Evolutionary conservation across 1,284 basidiomycete genomes (phyloP).

Genomic region (Trametes versicolor): DNA sequence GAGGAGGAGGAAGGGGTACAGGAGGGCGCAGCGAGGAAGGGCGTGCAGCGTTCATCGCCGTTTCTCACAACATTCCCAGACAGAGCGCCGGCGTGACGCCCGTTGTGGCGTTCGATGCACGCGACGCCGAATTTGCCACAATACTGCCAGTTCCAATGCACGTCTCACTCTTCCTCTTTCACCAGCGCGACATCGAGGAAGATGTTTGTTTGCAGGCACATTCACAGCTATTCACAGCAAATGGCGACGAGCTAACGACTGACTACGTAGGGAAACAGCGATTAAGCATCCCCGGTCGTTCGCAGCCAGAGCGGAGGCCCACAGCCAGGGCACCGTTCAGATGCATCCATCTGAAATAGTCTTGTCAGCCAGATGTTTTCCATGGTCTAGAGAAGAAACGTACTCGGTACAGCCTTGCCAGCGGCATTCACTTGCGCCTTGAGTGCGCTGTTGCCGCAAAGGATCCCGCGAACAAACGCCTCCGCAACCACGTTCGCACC

Average conservation of each 20-base stretch:
- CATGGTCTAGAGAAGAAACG: background rate
- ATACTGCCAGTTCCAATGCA: too few species aligned
- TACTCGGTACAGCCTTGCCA: background rate
- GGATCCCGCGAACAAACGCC: slow-evolving; percentile 48
- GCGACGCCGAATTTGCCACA: too few species aligned
- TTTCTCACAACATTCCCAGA: slow-evolving; percentile 25
- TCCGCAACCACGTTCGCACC: slow-evolving; percentile 45
- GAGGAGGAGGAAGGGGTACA: background rate
- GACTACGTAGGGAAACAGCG: background rate
- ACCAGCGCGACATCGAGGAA: too few species aligned
- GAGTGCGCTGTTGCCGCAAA: slow-evolving; percentile 24
- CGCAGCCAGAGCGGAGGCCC: background rate
- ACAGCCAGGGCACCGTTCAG: background rate
- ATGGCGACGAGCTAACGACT: background rate
- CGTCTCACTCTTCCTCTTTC: too few species aligned
- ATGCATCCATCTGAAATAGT: background rate
- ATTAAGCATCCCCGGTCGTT: background rate
- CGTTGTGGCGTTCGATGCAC: background rate
- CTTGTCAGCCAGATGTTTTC: background rate
- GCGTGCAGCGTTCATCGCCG: slow-evolving; percentile 10
- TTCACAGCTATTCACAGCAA: slow-evolving; percentile 8
- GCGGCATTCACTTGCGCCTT: slow-evolving; percentile 22
- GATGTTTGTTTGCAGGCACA: background rate
- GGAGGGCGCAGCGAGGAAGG: slow-evolving; percentile 4
- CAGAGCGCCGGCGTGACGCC: slow-evolving; percentile 19